Conservation (phyloP, 1,284 basidiomycete genomes). For the Ustilago bromivora region DNA sequence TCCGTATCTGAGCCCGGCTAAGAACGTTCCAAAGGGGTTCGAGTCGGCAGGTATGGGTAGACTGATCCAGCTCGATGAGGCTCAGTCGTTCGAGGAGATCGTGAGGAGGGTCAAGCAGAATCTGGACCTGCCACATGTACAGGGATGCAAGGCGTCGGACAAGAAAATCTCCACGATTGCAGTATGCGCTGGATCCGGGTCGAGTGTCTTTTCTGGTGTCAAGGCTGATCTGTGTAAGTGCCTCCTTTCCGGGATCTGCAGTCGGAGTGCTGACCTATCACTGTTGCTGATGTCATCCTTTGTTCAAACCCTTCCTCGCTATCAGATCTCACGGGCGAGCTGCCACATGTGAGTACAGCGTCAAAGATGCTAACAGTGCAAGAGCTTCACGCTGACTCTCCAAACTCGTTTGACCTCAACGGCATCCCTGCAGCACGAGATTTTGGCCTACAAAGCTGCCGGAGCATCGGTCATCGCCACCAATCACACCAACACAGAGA, state of each 20-base stretch:
- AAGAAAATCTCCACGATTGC: slow-evolving; percentile 52
- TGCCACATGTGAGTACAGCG: slow-evolving; percentile 52
- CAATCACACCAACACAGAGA: slow-evolving; percentile 67
- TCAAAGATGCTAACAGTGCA: neutral
- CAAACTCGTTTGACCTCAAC: neutral
- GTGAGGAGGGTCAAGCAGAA: slow-evolving; percentile 50
- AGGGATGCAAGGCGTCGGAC: slow-evolving; percentile 39
- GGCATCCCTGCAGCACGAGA: slow-evolving; percentile 55
- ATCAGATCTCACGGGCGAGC: slow-evolving; percentile 64
- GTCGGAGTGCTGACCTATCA: neutral
- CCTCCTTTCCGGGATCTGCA: neutral
- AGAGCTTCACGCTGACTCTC: neutral
- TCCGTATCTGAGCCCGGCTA: slow-evolving; percentile 18
- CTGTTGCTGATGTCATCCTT: neutral
- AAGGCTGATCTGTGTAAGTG: slow-evolving; percentile 61
- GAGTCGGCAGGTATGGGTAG: slow-evolving; percentile 52
- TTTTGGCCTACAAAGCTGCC: slow-evolving; percentile 61
- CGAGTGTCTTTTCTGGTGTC: slow-evolving; percentile 50
- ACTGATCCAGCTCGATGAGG: slow-evolving; percentile 27
- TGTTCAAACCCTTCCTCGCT: neutral
- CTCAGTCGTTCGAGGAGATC: slow-evolving; percentile 35
- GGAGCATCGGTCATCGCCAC: slow-evolving; percentile 65
- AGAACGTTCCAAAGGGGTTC: slow-evolving; percentile 26
- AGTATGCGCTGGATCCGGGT: slow-evolving; percentile 66
- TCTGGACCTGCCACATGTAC: slow-evolving; percentile 35